Evolutionary conservation across 805 yeast species (phyloP), one percentile per base, ranked within the genome.

Genomic region (Nakazawaea anatomiae): DNA sequence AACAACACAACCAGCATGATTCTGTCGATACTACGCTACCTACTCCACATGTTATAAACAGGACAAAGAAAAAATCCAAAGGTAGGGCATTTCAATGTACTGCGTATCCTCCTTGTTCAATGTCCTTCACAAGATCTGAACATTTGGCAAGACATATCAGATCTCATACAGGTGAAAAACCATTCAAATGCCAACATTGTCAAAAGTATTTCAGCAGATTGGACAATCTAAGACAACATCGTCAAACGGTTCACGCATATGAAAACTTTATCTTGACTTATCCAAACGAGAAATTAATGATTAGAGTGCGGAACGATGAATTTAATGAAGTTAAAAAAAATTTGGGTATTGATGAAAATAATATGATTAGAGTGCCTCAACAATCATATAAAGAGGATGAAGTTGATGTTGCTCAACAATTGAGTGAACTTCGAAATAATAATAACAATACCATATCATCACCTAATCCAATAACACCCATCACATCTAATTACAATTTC

Each of bases 111-210:
- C 90, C 85, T 57, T 90, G 97, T 67, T 73, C 72, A 51, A 90
- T 91, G 96, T 78, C 91, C 6, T 90, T 90, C 67, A 87, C 96
- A 2, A 74, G 97, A 46, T 85, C 94, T 7, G 97, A 91, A 64
- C 97, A 91, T 67, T 75, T 90, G 58, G 96, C 96, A 1, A 75
- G 97, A 53, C 97, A 90, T 69, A 85, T 91, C 49, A 72, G 97
- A 52, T 91, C 90, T 60, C 97, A 90, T 65, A 91, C 97, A 0
- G 97, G 97, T 42, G 97, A 90, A 65, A 74, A 96, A 52, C 97
- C 97, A 2, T 90, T 89, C 65, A 82, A 87, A 49, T 90, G 97
- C 66, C 85, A 85, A 46, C 86, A 85, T 64, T 88, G 96, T 64
- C 73, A 82, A 35, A 82, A 90, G 61, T 77, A 81, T 62, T 90